Base-by-base conservation (phyloP, 441 rosid genomes). In the Adansonia grandidieri region DNA sequence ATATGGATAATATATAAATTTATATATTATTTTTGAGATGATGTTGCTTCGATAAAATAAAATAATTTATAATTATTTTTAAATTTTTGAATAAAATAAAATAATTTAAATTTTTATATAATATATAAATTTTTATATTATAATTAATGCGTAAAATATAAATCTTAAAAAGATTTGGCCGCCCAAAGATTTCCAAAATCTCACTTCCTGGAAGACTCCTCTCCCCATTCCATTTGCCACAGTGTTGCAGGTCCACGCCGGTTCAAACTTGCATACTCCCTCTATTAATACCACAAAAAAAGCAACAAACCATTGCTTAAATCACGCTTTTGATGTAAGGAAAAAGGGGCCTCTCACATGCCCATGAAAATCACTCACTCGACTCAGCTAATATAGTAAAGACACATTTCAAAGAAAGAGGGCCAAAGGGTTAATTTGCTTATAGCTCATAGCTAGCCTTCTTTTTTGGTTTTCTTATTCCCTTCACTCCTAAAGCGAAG, bases 221-320 rank as follows among this genome's bases (percentile, higher is more conserved):
- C 24, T 7, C 58, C 6, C 15, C 22, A 37, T 22, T 4, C 65
- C 65, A 9, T 24, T 11, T 9, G 5, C 66, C n/a, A 11, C 37
- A 11, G 0, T 24, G 32, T 28, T 28, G 2, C 32, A 28, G 28
- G 65, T 61, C 42, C 40, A 61, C 6, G n/a, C n/a, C 40, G n/a
- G 28, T 61, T 61, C 66, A 61, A 61, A 61, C 8, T 8, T 45
- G 0, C 9, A 9, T 1, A 1, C 11, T 1, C 50, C 8, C 50
- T 2, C 50, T 45, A 53, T 1, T 22, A 22, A 19, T 3, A 28
- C 28, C 28, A 54, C 13, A 58, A 20, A 24, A 1, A 62, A 63
- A 32, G 20, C 68, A 63, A 45, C 24, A 45, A 68, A 42, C 69
- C 58, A 80, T 80, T 86, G 89, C 91, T 88, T 80, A 83, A 40